phyloP scores from a whole-genome alignment of 2,329 filamentous ascomycete species.

The Ophiocordyceps polyrhachis-furcata region DNA sequence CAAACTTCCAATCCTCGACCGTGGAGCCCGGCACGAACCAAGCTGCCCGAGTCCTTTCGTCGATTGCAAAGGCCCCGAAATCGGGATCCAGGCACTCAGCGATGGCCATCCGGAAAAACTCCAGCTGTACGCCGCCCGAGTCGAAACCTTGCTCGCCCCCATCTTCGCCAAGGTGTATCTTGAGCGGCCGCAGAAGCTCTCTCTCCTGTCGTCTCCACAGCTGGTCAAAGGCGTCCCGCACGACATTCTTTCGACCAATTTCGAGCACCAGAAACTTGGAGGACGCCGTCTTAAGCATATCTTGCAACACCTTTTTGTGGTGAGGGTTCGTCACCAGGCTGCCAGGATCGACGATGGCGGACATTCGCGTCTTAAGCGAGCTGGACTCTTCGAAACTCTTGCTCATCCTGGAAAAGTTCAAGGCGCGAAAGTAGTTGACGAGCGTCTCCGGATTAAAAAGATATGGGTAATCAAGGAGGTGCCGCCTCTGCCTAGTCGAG shows the following conservation, averaged over 20 bases:
- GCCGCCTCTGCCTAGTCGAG: conserved; percentile 42
- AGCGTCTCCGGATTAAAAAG: conserved; percentile 57
- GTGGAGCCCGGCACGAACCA: conserved; percentile 77
- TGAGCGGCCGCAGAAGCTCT: conserved; percentile 69
- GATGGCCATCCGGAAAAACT: conserved; percentile 79
- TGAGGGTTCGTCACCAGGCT: conserved; percentile 36
- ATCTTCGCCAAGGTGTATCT: conserved; percentile 70
- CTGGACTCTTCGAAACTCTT: conserved; percentile 54
- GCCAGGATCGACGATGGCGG: conserved; percentile 33
- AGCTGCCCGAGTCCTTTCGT: conserved; percentile 55
- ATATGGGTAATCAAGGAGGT: conserved; percentile 65
- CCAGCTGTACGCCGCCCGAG: conserved; percentile 87
- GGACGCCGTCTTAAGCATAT: conserved; percentile 46
- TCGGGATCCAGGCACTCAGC: conserved; percentile 60
- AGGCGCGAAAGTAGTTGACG: conserved; percentile 68
- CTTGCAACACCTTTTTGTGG: conserved; percentile 41
- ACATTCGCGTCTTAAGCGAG: conserved; percentile 35
- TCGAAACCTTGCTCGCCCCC: conserved; percentile 78
- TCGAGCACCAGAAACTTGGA: conserved; percentile 54
- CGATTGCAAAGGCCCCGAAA: conserved; percentile 65
- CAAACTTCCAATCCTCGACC: conserved; percentile 76
- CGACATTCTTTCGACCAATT: conserved; percentile 46
- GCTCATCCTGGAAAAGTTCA: conserved; percentile 79
- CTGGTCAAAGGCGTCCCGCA: conserved; percentile 66
- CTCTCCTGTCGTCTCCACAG: conserved; percentile 72